Conservation (phyloP, 768 basidiomycete genomes). For the Lactarius hatsudake region DNA sequence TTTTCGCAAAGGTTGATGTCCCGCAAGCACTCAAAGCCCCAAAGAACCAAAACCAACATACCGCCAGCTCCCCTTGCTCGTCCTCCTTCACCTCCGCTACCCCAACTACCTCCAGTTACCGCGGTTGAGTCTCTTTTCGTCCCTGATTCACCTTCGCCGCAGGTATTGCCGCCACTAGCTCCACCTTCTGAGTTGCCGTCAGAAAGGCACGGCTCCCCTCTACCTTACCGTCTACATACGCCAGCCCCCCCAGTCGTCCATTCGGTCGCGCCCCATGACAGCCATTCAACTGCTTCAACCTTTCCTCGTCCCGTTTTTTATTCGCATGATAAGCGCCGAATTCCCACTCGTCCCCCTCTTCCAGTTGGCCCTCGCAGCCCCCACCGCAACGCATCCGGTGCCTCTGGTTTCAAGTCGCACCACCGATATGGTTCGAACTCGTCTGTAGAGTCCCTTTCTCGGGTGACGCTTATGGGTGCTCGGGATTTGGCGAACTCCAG, state of each 20-base stretch:
- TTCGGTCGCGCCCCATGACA: neutral
- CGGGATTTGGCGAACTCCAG: neutral
- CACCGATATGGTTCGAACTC: neutral
- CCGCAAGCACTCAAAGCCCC: neutral
- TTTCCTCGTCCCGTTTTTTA: neutral
- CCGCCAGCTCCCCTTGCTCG: neutral
- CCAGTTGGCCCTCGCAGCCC: constrained; percentile 25
- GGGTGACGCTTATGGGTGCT: neutral
- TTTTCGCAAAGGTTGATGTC: too few species aligned
- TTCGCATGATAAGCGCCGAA: neutral
- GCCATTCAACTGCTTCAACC: neutral
- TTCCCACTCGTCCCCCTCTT: constrained; percentile 21
- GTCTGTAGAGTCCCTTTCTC: neutral
- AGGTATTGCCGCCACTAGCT: neutral
- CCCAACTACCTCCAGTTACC: neutral
- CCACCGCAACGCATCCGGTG: constrained; percentile 4
- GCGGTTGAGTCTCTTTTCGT: neutral
- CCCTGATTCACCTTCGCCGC: neutral
- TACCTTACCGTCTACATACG: neutral
- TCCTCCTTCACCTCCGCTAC: constrained; percentile 4
- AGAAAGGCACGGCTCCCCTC: neutral
- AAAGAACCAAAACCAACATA: neutral
- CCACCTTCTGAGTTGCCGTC: neutral
- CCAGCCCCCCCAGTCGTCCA: neutral
- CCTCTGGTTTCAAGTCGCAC: neutral